Conservation (phyloP, 148 eudicot genomes). For the Vaccinium corymbosum region DNA sequence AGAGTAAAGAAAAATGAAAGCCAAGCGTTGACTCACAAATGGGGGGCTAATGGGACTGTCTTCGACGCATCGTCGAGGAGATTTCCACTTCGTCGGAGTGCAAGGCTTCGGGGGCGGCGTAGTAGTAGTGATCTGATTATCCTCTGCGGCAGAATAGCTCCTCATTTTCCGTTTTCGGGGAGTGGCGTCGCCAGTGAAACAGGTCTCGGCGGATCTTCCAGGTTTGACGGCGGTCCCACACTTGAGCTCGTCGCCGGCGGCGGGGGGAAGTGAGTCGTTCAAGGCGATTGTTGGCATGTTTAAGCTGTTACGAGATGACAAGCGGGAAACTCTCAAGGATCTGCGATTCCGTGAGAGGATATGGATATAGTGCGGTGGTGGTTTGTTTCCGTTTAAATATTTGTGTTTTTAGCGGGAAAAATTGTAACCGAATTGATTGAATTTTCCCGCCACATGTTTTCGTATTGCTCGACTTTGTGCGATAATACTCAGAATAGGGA, state of each 20-base stretch:
- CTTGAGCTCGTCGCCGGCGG: background rate
- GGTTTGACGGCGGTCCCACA: background rate
- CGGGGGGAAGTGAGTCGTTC: background rate
- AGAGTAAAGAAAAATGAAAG: background rate
- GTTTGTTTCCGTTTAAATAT: background rate
- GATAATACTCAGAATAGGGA: too few species aligned
- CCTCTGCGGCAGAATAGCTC: conserved; percentile 36
- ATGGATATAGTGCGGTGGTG: background rate
- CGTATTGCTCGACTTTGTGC: background rate
- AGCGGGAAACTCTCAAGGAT: background rate
- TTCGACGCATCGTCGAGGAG: conserved; percentile 50
- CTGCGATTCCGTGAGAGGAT: background rate
- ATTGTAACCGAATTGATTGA: background rate
- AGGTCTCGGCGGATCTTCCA: conserved; percentile 20
- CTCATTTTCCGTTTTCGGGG: conserved; percentile 50
- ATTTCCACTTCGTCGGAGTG: conserved; percentile 45
- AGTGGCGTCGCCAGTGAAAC: conserved; percentile 20
- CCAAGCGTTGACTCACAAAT: conserved; percentile 29
- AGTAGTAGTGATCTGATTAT: conserved; percentile 20
- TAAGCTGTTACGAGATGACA: background rate
- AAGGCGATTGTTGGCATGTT: conserved; percentile 4
- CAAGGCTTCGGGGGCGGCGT: conserved; percentile 8
- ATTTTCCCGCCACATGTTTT: background rate
- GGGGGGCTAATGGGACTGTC: conserved; percentile 42
- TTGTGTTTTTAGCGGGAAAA: background rate